Evolutionary conservation across 352 stramenopile species (phyloP).

Genomic region (Globisporangium heterothallicum): DNA sequence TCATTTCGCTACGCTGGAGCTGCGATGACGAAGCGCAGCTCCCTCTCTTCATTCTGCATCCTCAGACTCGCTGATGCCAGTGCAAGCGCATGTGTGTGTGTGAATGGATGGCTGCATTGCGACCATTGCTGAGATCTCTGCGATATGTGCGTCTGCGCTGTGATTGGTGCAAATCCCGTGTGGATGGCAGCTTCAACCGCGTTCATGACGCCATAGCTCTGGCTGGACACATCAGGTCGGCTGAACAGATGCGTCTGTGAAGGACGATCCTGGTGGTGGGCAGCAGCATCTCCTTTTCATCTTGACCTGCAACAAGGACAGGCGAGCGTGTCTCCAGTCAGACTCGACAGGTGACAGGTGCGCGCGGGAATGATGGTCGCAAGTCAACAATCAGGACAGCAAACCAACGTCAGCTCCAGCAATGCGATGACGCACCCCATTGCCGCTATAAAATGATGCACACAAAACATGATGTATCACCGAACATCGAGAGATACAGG

Average conservation of each 20-base stretch:
- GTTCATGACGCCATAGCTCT: constrained; percentile 12
- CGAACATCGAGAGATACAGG: neutral
- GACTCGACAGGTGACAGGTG: too few species aligned
- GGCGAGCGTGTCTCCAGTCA: constrained; percentile 1
- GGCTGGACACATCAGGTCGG: constrained; percentile 1
- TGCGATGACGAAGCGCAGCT: neutral
- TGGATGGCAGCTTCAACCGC: constrained; percentile 8
- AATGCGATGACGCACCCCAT: constrained; percentile 1
- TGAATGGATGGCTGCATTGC: neutral
- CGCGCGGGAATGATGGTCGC: constrained; percentile 6
- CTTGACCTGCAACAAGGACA: neutral
- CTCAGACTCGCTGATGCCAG: neutral
- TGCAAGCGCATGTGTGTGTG: neutral
- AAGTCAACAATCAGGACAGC: too few species aligned
- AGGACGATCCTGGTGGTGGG: neutral
- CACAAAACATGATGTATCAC: too few species aligned
- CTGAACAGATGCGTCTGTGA: neutral
- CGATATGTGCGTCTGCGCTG: neutral
- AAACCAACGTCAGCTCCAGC: neutral
- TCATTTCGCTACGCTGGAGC: neutral
- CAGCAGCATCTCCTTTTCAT: constrained; percentile 2
- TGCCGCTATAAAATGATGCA: too few species aligned
- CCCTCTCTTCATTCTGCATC: too few species aligned
- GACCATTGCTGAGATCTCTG: neutral
- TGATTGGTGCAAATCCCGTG: neutral